Base-by-base conservation (phyloP, 2,329 filamentous ascomycete genomes). In the Pezicula neosporulosa region DNA sequence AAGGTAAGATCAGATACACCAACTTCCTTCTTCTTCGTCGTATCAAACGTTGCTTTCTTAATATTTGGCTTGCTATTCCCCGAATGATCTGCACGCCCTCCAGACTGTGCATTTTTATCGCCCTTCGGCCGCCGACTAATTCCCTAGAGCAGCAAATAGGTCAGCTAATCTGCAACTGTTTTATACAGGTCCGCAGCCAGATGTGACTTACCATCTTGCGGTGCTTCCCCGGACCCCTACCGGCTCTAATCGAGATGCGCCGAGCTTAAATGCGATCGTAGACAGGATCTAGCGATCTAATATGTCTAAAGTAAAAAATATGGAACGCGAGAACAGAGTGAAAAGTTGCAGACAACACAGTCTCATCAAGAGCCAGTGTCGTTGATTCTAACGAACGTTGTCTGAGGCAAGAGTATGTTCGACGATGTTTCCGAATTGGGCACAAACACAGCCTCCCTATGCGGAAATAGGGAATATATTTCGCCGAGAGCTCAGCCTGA, bases 21-120 rank as follows among this genome's bases (percentile, higher is more conserved):
- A 63, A 99, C 94, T 73, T 99, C 92, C 82, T 96, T 97, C 85
- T 97, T 99, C 81, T 97, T 97, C 60, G 86, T 89, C 55, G 85
- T 90, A 70, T 99, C 94, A 73, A 95, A 99, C 55, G 89, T 90
- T 57, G 94, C 94, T 76, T 97, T 97, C 74, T 92, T 93, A 62
- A 96, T 90, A 72, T 89, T 90, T 56, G 84, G 64, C 52, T 67
- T 66, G 35, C 61, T 56, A 37, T 56, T 58, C 30, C 56, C 56
- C 16, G 55, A 55, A 12, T 54, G 56, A 18, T 54, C 58, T 37
- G 50, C 54, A 39, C 59, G 56, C 41, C 57, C 61, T 39, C 56
- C 58, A 50, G 55, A 51, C 36, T 60, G 58, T 44, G 58, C 62
- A 54, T 63, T 57, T 47, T 66, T 66, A 30, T 67, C 63, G 30